These are phyloP conservation scores for Leucaena leucocephala DNA, from an alignment of 306 rosid species.

Conservation along the genomic window DNA sequence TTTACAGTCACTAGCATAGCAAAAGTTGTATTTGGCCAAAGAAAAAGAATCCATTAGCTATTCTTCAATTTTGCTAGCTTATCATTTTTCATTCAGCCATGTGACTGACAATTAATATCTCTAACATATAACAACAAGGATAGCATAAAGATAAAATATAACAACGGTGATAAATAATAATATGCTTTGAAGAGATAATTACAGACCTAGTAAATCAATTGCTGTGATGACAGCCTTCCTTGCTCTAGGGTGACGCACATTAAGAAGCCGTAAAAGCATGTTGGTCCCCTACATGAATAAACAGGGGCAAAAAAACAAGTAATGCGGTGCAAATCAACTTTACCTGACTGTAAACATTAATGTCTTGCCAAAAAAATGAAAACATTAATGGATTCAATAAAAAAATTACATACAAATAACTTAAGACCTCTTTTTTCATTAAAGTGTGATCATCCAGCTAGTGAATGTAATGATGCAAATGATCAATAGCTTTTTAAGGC, in stretches of 20 bases:
- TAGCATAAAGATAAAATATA: conserved; percentile 17
- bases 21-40: not conserved
- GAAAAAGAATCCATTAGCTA: not conserved
- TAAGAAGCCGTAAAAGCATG: conserved; percentile 91
- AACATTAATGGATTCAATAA: not conserved
- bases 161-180: not conserved
- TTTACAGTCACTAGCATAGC: not conserved
- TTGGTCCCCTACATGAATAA: conserved; percentile 71
- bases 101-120: not conserved
- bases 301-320: conserved; percentile 29
- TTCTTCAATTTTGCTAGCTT: not conserved
- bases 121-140: conserved; percentile 1
- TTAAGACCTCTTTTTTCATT: not conserved
- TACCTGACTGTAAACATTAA: not conserved
- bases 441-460: not conserved
- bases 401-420: not conserved
- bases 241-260: conserved; percentile 86
- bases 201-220: conserved; percentile 89
- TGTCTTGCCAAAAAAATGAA: not conserved
- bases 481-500: not conserved
- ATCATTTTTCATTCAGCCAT: not conserved
- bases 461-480: conserved; percentile 3
- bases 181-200: conserved; percentile 16
- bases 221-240: conserved; percentile 98
- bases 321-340: conserved; percentile 31